These are phyloP conservation scores for Epichloe amarillans DNA, from an alignment of 2,329 filamentous ascomycete genomes.

Conservation along the genomic window DNA sequence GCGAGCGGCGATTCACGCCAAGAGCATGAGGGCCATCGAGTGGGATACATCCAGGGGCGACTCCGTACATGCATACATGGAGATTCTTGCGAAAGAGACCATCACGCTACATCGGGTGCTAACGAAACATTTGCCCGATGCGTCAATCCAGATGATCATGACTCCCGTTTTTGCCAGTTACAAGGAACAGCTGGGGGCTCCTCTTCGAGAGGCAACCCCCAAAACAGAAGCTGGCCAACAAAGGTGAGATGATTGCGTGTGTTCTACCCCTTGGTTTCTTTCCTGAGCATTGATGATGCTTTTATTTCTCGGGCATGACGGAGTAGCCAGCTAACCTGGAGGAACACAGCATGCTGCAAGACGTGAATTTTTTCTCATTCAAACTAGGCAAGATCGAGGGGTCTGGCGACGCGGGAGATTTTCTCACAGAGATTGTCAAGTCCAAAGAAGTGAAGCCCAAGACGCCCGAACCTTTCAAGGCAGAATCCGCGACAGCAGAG, in stretches of 20 bases:
- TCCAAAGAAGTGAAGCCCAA: slow-evolving; percentile 35
- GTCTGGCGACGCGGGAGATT: slow-evolving; percentile 58
- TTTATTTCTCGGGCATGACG: background rate
- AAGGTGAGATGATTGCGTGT: slow-evolving; percentile 39
- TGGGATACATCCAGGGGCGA: slow-evolving; percentile 46
- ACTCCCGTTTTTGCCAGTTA: slow-evolving; percentile 66
- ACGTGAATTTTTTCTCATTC: slow-evolving; percentile 58
- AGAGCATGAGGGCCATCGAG: slow-evolving; percentile 58
- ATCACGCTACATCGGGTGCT: slow-evolving; percentile 72
- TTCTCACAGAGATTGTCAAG: slow-evolving; percentile 51
- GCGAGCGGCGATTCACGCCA: slow-evolving; percentile 60
- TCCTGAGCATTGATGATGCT: background rate
- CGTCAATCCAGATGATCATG: slow-evolving; percentile 73
- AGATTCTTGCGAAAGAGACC: slow-evolving; percentile 76
- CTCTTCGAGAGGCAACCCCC: slow-evolving; percentile 51
- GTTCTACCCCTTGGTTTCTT: background rate
- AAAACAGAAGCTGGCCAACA: slow-evolving; percentile 55
- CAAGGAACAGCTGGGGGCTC: slow-evolving; percentile 61
- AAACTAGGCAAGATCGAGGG: slow-evolving; percentile 64
- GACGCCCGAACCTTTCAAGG: slow-evolving; percentile 4
- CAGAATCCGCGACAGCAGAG: slow-evolving; percentile 8
- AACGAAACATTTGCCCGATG: slow-evolving; percentile 66
- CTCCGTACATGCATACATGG: slow-evolving; percentile 60
- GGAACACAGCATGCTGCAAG: slow-evolving; percentile 52
- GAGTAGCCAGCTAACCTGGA: background rate